Evolutionary conservation across 305 asterid genomes (phyloP), one percentile per base, ranked within the genome.

Genomic region (Coffea humblotiana): DNA sequence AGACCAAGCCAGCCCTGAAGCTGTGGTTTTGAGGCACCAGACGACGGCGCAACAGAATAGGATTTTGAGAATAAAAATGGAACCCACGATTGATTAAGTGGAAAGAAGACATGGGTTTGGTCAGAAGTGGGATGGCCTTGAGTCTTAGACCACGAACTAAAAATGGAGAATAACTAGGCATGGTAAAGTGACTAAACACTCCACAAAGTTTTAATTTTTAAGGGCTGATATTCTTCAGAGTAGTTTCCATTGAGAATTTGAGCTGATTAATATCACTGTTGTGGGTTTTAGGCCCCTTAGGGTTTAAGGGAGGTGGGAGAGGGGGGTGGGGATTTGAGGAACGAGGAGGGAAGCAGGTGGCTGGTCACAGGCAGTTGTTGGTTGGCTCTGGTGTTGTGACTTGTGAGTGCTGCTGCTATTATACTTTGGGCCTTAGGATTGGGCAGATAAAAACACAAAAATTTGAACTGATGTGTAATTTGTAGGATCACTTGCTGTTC

Each of bases 111-210:
- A 81, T 77, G 73, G 84, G 77, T 8, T 76, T 76, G 58, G 64
- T 27, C 54, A 81, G 69, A 54, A 52, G 29, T 45, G 84, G 77
- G 56, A 73, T 27, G 77, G 80, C 80, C 56, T 45, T 81, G 35
- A 70, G 48, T 74, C 29, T 72, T 9, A 72, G 29, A 65, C 65
- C 65, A 67, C 61, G 61, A n/a, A 71, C 18, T 58, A 71, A 60
- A 48, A 71, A 18, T 63, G 84, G 73, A 21, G 81, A 77, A 49
- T 51, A 76, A 35, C 68, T 76, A 69, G 77, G 77, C 84, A 81
- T 81, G 47, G 23, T 4, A 1, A 16, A 60, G 14, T n/a, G 25
- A 67, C n/a, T 40, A n/a, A n/a, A 75, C 19, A 58, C 1, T 54
- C 29, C 61, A 29, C 32, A 19, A 76, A 63, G 72, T 76, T 76